Base-by-base conservation (phyloP, 495 filamentous ascomycete genomes). In the Terfezia boudieri region DNA sequence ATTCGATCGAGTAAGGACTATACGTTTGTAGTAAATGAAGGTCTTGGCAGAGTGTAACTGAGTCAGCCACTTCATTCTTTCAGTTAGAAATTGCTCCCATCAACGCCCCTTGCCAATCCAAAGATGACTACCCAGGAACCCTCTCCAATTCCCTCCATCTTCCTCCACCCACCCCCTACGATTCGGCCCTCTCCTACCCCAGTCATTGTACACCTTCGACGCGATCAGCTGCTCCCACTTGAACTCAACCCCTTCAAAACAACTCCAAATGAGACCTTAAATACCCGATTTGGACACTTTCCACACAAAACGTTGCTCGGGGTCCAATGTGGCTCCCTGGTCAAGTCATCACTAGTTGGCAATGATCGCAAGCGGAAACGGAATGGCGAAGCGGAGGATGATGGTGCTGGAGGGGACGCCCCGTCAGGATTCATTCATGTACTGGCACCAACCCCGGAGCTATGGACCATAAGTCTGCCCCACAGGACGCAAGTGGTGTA, bases 401-500 rank as follows among this genome's bases (percentile, higher is more conserved):
- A 65, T 17, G 26, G 26, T 32, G 53, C 22, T 6, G 32, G 32
- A 0, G 48, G 23, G n/a, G 50, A 49, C 37, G 35, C 23, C 6
- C 16, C 36, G 11, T 49, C 35, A 53, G 90, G 90, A 22, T 98
- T 95, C 69, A 74, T 87, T 16, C 89, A 98, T 67, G 64, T 98
- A 36, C 73, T 95, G 12, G 84, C 82, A 32, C 92, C 92, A 0
- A 94, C 92, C 0, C 85, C 90, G 12, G 90, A 98, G 67, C 71
- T 82, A 14, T 98, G 90, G 90, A 98, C 92, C 0, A 69, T 76
- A 26, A 84, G 81, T 38, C 74, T 98, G 38, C 90, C 88, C 2
- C 90, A 98, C 66, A 76, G 90, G 51, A 98, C 90, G 9, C 90
- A 98, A 68, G 89, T 98, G 51, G 90, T 98, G 58, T 98, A 98